phyloP scores from a whole-genome alignment of 2,329 filamentous ascomycete species.

The Seiridium cupressi region DNA sequence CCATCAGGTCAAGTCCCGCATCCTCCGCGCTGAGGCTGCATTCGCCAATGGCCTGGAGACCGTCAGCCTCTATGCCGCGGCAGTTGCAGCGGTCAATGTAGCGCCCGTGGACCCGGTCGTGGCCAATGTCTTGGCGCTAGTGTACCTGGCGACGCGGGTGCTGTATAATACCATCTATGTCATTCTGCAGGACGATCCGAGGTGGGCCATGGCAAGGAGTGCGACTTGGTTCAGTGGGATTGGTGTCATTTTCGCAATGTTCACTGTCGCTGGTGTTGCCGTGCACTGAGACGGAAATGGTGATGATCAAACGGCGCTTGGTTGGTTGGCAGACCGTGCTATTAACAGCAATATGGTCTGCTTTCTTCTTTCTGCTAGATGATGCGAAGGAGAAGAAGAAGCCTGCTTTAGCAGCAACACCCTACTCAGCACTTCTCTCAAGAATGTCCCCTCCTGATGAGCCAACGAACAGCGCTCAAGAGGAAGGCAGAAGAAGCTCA shows the following conservation, averaged over 20 bases:
- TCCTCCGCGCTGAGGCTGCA: conserved; percentile 14
- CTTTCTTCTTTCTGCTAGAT: neutral
- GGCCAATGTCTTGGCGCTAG: conserved; percentile 10
- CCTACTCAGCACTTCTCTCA: neutral
- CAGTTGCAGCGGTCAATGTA: conserved; percentile 10
- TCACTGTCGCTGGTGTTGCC: conserved; percentile 7
- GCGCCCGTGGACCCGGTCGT: conserved; percentile 3
- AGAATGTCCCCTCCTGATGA: neutral
- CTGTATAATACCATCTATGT: conserved; percentile 15
- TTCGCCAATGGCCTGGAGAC: conserved; percentile 17
- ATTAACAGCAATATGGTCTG: too few relatives aligned
- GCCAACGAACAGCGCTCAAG: neutral
- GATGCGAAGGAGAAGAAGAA: neutral
- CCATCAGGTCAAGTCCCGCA: conserved; percentile 11
- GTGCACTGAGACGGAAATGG: conserved; percentile 1
- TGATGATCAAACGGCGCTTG: neutral
- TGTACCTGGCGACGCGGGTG: conserved; percentile 11
- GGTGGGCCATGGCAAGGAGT: conserved; percentile 13
- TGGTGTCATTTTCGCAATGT: conserved; percentile 12
- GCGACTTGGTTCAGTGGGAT: conserved; percentile 13
- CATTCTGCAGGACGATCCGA: conserved; percentile 13
- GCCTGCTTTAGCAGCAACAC: neutral
- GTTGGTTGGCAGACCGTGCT: neutral
- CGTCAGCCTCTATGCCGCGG: conserved; percentile 12
- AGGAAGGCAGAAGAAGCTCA: neutral